Percentiles rank a stretch among this genome's conserved stretches.
These are phyloP conservation scores for Vitis rupestris DNA, from an alignment of 164 flowering plant genomes.

Conservation along the genomic window DNA sequence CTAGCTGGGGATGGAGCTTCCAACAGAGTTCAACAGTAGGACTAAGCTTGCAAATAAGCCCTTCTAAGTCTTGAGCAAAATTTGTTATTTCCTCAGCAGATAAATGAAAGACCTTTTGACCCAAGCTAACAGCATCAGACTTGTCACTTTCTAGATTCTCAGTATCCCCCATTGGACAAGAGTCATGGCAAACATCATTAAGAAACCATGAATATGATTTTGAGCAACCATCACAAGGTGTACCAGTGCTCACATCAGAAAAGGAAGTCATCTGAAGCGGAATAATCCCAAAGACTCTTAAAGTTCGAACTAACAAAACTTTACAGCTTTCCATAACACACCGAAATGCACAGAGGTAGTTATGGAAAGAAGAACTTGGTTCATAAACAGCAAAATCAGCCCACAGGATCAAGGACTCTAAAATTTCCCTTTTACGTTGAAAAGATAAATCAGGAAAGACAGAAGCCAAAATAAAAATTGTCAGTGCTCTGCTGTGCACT, in stretches of 20 bases:
- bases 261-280: constrained; percentile 30
- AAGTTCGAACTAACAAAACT: constrained; percentile 35
- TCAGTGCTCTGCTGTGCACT: constrained; percentile 38
- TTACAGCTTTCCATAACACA: constrained; percentile 57
- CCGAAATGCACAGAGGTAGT: constrained; percentile 78
- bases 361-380: constrained; percentile 53
- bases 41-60: constrained; percentile 48
- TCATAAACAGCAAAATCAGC: constrained; percentile 65
- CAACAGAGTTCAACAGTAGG: constrained; percentile 71
- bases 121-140: constrained; percentile 13
- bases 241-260: constrained; percentile 22
- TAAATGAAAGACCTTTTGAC: constrained; percentile 29
- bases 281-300: constrained; percentile 36
- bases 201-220: constrained; percentile 36
- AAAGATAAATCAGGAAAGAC: constrained; percentile 70
- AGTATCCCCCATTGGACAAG: constrained; percentile 13
- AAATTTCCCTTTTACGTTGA: constrained; percentile 43
- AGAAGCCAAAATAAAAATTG: constrained; percentile 64
- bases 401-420: constrained; percentile 50
- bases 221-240: constrained; percentile 15
- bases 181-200: constrained; percentile 27
- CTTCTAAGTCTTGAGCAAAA: constrained; percentile 46
- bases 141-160: constrained; percentile 24
- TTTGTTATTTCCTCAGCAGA: constrained; percentile 43
- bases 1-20: constrained; percentile 70